These are phyloP conservation scores for Kurtzmaniella cleridarum DNA, from an alignment of 805 yeast genomes.

Conservation along the genomic window DNA sequence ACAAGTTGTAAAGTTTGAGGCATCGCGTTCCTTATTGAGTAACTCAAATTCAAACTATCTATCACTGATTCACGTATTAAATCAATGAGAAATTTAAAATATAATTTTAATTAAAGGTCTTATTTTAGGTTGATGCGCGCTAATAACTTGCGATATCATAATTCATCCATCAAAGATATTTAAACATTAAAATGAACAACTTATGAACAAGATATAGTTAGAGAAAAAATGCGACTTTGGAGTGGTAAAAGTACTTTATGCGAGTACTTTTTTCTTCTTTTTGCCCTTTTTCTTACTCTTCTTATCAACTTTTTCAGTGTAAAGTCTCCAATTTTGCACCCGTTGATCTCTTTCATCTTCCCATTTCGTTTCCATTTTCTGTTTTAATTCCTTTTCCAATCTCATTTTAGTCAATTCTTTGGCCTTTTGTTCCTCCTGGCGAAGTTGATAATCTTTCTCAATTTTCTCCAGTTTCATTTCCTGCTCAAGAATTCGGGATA, in stretches of 20 bases:
- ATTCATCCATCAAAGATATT: too few relatives aligned
- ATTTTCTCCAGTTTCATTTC: conserved; percentile 23
- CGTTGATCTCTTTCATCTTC: conserved; percentile 54
- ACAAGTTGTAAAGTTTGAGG: too few relatives aligned
- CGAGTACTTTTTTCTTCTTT: conserved; percentile 35
- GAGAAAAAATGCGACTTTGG: too few relatives aligned
- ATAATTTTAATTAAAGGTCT: too few relatives aligned
- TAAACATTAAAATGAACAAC: too few relatives aligned
- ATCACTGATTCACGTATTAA: too few relatives aligned
- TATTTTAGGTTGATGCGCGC: too few relatives aligned
- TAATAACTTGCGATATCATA: too few relatives aligned
- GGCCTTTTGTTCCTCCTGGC: conserved; percentile 20
- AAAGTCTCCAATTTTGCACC: conserved; percentile 57
- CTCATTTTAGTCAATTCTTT: conserved; percentile 27
- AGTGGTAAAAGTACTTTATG: conserved; percentile 11
- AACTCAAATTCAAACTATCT: too few relatives aligned
- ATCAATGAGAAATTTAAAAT: too few relatives aligned
- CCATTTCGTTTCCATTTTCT: conserved; percentile 48
- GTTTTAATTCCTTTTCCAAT: conserved; percentile 36
- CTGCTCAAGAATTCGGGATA: conserved; percentile 42
- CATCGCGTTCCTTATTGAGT: too few relatives aligned
- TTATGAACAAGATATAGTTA: too few relatives aligned
- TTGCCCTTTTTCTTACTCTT: conserved; percentile 40
- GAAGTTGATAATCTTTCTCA: conserved; percentile 21
- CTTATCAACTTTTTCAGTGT: conserved; percentile 37